Evolutionary conservation across 345 rosid genomes (phyloP), one percentile per base, ranked within the genome.

Genomic region (Dipteronia sinensis): DNA sequence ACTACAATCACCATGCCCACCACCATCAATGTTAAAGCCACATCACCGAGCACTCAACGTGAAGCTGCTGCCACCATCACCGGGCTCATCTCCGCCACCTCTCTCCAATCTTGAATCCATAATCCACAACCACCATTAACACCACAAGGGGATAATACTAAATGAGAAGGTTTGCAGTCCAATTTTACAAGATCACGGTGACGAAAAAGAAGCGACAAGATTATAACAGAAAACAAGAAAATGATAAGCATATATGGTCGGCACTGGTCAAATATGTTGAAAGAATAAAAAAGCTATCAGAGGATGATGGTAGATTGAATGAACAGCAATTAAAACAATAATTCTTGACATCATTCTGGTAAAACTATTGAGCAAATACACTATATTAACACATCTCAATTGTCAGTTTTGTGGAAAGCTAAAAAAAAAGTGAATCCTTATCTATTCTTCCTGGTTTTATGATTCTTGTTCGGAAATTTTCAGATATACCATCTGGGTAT

Each of bases 401-500:
- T 63, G 79, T 72, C 65, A n/a, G 29, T 71, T 75, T 25, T 15
- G 70, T 23, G 40, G 61, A 81, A 81, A 72, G 34, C 83, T 72
- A 66, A 66, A 61, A 44, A 27, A 9, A 34, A 5, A 31, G 62
- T 13, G 15, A 34, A 31, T 65, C 73, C 67, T 42, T 31, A 79
- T 69, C 75, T 76, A 71, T 81, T 76, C 77, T 55, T 72, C 65
- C 7, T 3, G 75, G 29, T 78, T 81, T 80, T 80, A 86, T 19
- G 89, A 88, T 70, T 89, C 81, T 58, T 87, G 87, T 78, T 89
- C 73, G 4, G 98, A 94, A 82, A 92, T 85, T 85, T 94, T 82
- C 82, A 94, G 74, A 83, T 96, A 94, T 25, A 91, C 98, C 99
- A 96, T 96, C 86, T 96, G 99, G 29, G 99, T 96, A 73, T 96